A percentile compares a stretch with the other conserved stretches of the same genome.
These are phyloP conservation scores for Fusarium sp. DNA, from an alignment of 2,329 filamentous ascomycete genomes.

Conservation along the genomic window DNA sequence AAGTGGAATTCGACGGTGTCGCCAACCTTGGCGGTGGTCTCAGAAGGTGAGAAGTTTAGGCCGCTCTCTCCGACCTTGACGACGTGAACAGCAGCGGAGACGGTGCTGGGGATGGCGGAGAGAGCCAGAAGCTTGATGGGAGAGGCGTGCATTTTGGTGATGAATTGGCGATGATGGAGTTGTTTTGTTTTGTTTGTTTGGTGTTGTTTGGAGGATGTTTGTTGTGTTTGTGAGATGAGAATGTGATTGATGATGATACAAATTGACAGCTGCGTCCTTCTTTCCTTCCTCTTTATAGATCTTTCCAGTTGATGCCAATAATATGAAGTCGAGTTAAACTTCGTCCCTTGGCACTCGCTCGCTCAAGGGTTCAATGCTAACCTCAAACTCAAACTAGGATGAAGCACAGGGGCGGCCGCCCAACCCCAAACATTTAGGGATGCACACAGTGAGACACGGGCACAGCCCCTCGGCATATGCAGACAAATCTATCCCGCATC, in stretches of 20 bases:
- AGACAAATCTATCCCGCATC: neutral
- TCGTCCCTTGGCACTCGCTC: neutral
- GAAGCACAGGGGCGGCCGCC: constrained; percentile 32
- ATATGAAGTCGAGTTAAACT: constrained; percentile 7
- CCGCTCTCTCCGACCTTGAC: constrained; percentile 42
- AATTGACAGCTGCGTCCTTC: neutral
- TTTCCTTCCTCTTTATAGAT: constrained; percentile 23
- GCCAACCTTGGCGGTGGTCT: constrained; percentile 62
- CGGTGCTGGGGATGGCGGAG: constrained; percentile 15
- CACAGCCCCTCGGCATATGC: constrained; percentile 22
- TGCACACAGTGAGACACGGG: neutral
- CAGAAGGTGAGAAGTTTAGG: constrained; percentile 63
- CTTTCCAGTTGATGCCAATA: neutral
- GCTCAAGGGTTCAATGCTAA: constrained; percentile 10
- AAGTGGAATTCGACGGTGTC: constrained; percentile 60
- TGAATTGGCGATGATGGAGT: neutral
- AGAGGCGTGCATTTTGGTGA: constrained; percentile 31
- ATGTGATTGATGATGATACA: neutral
- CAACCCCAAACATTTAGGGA: neutral
- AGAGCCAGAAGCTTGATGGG: constrained; percentile 23
- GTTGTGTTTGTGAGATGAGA: neutral
- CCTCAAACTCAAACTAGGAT: constrained; percentile 37
- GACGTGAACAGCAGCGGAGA: constrained; percentile 33
- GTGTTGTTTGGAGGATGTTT: constrained; percentile 1
- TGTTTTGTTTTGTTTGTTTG: neutral